Evolutionary conservation across 257 asterid species (phyloP).

Genomic region (Nicotiana attenuata): DNA sequence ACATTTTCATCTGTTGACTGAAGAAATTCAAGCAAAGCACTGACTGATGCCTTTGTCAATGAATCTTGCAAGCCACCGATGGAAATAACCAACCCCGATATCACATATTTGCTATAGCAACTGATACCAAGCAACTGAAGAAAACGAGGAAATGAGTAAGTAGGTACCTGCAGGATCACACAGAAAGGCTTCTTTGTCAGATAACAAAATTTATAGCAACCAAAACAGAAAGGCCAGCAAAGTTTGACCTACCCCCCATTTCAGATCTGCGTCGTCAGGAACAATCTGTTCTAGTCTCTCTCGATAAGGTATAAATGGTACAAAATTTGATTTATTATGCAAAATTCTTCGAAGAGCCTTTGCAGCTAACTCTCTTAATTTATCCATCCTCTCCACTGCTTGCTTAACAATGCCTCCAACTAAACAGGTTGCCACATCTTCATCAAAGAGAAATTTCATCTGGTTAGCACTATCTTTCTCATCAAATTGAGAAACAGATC

Average conservation of each 20-base stretch:
- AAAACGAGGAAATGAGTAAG: slow-evolving; percentile 71
- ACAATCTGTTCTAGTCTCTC: slow-evolving; percentile 57
- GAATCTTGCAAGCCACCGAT: slow-evolving; percentile 94
- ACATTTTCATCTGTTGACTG: slow-evolving; percentile 39
- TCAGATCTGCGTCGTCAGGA: slow-evolving; percentile 47
- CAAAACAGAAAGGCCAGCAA: neutral
- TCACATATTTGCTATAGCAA: slow-evolving; percentile 67
- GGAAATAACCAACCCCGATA: slow-evolving; percentile 82
- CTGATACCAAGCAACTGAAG: slow-evolving; percentile 61
- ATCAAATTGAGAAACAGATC: slow-evolving; percentile 22
- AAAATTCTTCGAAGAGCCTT: slow-evolving; percentile 66
- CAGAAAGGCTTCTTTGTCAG: slow-evolving; percentile 15
- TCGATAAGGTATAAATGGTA: slow-evolving; percentile 64
- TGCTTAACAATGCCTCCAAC: slow-evolving; percentile 74
- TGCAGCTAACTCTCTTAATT: slow-evolving; percentile 79
- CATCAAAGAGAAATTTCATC: slow-evolving; percentile 42
- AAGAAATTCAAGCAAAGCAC: slow-evolving; percentile 72
- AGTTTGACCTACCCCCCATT: slow-evolving; percentile 74
- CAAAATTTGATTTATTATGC: slow-evolving; percentile 43
- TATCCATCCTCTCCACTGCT: slow-evolving; percentile 97
- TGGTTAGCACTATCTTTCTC: slow-evolving; percentile 25
- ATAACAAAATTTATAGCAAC: slow-evolving; percentile 7
- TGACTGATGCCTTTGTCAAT: slow-evolving; percentile 65
- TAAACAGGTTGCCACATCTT: slow-evolving; percentile 50
- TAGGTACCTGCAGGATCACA: slow-evolving; percentile 62